Percentiles rank a stretch among this genome's conserved stretches.
These are phyloP conservation scores for Crithidia expoeki DNA, from an alignment of 208 protist genomes.

Conservation along the genomic window DNA sequence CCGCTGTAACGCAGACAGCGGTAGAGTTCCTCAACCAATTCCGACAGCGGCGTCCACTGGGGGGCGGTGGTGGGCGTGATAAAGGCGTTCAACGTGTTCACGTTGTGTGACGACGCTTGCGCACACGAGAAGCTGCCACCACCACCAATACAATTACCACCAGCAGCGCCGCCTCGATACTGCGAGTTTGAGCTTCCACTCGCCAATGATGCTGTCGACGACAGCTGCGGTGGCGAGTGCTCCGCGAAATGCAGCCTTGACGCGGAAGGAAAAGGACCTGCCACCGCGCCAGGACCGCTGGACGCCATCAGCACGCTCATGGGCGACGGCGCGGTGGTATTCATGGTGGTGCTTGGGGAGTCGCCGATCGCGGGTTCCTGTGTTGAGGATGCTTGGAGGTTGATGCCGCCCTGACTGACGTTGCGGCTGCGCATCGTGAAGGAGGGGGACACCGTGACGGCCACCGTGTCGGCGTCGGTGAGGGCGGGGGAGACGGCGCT, in stretches of 20 bases:
- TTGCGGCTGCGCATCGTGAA: constrained; percentile 26
- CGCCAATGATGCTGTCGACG: neutral
- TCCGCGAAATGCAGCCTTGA: neutral
- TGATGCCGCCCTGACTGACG: constrained; percentile 10
- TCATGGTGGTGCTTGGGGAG: constrained; percentile 10
- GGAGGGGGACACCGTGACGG: constrained; percentile 10
- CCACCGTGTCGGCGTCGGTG: constrained; percentile 10
- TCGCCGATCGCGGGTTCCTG: constrained; percentile 5
- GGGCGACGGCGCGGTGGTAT: constrained; percentile 15
- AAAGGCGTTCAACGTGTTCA: constrained; percentile 64
- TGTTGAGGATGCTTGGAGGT: constrained; percentile 2
- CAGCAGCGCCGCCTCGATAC: neutral
- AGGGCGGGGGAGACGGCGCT: constrained; percentile 6
- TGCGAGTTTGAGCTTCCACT: constrained; percentile 3
- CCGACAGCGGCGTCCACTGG: constrained; percentile 66
- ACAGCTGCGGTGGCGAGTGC: neutral
- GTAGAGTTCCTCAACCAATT: constrained; percentile 62
- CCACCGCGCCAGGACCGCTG: constrained; percentile 9
- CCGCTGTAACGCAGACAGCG: constrained; percentile 36
- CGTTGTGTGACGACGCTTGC: neutral
- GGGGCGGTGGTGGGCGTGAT: constrained; percentile 62
- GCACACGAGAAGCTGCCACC: constrained; percentile 3
- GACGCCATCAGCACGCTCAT: constrained; percentile 3
- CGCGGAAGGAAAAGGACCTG: neutral
- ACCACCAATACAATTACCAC: no score